Evolutionary conservation across 768 basidiomycete species (phyloP).

Genomic region (Lactarius hengduanensis): DNA sequence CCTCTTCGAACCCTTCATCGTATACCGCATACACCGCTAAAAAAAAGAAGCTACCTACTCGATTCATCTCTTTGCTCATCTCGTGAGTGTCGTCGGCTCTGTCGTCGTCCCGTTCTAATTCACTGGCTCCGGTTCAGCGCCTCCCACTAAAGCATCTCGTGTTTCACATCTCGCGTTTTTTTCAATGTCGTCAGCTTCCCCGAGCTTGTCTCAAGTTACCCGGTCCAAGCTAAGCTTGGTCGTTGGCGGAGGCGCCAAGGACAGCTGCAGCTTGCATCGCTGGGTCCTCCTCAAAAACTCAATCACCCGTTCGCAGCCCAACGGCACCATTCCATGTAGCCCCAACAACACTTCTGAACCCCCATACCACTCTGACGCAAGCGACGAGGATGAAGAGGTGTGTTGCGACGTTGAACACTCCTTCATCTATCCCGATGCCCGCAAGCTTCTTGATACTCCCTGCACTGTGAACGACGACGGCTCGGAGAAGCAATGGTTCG

Average conservation of each 20-base stretch:
- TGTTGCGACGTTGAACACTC: conserved; percentile 47
- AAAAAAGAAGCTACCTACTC: conserved; percentile 25
- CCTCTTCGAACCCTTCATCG: conserved; percentile 83
- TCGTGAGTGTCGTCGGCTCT: conserved; percentile 8
- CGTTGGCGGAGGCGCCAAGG: conserved; percentile 51
- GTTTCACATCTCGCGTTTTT: conserved; percentile 29
- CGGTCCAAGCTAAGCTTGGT: conserved; percentile 58
- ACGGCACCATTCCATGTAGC: conserved; percentile 37
- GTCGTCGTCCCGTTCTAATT: conserved; percentile 9
- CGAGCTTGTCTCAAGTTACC: conserved; percentile 58
- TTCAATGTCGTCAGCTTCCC: conserved; percentile 48
- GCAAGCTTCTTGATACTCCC: conserved; percentile 46
- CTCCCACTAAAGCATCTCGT: conserved; percentile 16
- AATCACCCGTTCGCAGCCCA: conserved; percentile 53
- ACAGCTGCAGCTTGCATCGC: conserved; percentile 75
- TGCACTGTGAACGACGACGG: conserved; percentile 39
- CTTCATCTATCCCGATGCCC: conserved; percentile 81
- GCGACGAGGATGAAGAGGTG: conserved; percentile 51
- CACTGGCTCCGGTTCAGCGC: conserved; percentile 1
- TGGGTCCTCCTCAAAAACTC: conserved; percentile 91
- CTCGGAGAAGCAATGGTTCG: conserved; percentile 79
- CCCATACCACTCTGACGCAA: conserved; percentile 42
- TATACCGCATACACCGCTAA: conserved; percentile 79
- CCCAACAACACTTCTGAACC: conserved; percentile 32
- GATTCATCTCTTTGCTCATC: conserved; percentile 23